These are phyloP conservation scores for Diaporthe eres DNA, from an alignment of 2,329 filamentous ascomycete genomes.

Conservation along the genomic window DNA sequence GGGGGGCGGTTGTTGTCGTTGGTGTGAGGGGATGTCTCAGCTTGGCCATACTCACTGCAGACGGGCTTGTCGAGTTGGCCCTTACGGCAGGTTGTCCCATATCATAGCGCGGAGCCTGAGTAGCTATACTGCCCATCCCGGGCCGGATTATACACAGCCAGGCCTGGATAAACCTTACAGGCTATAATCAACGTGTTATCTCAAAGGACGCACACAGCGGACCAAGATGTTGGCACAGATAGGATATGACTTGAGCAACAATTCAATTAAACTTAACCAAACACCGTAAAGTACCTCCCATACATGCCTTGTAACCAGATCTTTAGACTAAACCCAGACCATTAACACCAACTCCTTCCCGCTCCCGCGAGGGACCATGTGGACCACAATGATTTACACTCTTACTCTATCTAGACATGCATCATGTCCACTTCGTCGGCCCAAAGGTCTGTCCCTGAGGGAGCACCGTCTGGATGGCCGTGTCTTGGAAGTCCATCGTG, in stretches of 20 bases:
- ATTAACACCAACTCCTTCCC: conserved; percentile 1
- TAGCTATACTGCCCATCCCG: background rate
- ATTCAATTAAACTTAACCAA: background rate
- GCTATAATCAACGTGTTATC: background rate
- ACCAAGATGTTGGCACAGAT: background rate
- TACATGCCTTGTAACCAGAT: background rate
- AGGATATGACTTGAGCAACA: background rate
- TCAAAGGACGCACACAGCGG: background rate
- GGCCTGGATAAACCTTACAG: background rate
- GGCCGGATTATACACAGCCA: background rate
- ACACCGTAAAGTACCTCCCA: background rate
- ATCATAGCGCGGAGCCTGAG: background rate
- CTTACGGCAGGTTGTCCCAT: background rate
- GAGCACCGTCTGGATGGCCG: conserved; percentile 69
- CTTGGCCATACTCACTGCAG: background rate
- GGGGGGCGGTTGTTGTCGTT: too few species aligned
- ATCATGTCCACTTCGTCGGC: conserved; percentile 63
- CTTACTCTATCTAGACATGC: conserved; percentile 45
- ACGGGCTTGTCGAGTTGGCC: background rate
- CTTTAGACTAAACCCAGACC: background rate
- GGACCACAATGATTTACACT: background rate
- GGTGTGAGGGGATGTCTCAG: background rate
- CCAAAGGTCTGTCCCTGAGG: conserved; percentile 72
- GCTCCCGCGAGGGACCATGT: conserved; percentile 2
- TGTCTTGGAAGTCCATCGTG: conserved; percentile 74